Evolutionary conservation across 208 protist genomes (phyloP), one percentile per base, ranked within the genome.

Genomic region (Strigomonas culicis): DNA sequence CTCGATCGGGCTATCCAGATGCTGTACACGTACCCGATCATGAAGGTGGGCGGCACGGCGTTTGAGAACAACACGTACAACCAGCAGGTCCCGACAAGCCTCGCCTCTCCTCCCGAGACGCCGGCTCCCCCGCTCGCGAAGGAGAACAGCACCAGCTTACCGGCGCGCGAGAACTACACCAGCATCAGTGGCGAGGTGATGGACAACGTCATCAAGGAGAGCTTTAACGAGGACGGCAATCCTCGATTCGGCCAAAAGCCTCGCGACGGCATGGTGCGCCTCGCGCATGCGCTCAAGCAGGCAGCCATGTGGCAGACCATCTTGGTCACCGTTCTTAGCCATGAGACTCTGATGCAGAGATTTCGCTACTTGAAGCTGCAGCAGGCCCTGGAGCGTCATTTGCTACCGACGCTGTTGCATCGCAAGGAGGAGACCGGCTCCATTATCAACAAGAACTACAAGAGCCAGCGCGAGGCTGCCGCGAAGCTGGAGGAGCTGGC

Each of bases 291-390:
- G 19, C 62, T 95, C 61, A 95, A 95, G 75, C 75, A 86, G 0
- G 86, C 77, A 46, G 73, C 75, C 49, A 92, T 92, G 84, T 95
- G 90, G 86, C 70, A 84, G 68, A 68, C 75, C 19, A 63, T 89
- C 15, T 65, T 92, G 25, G 63, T 74, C 1, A 70, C 74, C 17
- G 71, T 66, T 31, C 57, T 90, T 2, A 68, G 71, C 0, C 72
- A 86, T 28, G 31, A 59, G 2, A 51, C 59, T 1, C 77, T 88
- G 84, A 58, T 63, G 30, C 53, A 81, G 25, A 39, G 55, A 27
- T 93, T 82, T 64, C 82, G 90, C 36, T 63, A 36, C 13, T 31
- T 61, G 17, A 80, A 78, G 15, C 79, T 95, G 57, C 82, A 82
- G 46, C 44, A 57, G 11, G 78, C 74, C 19, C 63, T 95, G 50